Percentiles rank a stretch among this genome's conserved stretches.
Evolutionary conservation across 768 basidiomycete species (phyloP).

Genomic region (Clavulina sp.): DNA sequence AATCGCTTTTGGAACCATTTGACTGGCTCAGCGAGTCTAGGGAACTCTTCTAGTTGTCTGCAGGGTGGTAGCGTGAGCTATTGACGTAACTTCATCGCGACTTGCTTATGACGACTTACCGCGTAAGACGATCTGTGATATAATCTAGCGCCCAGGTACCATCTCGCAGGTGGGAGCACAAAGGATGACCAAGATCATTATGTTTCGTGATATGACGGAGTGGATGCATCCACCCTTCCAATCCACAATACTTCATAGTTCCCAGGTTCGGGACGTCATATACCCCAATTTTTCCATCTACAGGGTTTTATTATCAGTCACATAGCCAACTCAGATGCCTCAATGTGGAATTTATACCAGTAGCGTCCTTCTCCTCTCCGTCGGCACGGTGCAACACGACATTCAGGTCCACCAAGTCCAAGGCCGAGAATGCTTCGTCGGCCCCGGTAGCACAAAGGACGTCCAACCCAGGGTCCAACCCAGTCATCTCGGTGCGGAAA

Average conservation of each 20-base stretch:
- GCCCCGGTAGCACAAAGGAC: slow-evolving; percentile 52
- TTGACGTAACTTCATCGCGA: too few species aligned
- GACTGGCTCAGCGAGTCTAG: slow-evolving; percentile 50
- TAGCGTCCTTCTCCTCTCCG: slow-evolving; percentile 83
- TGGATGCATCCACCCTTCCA: slow-evolving; percentile 95
- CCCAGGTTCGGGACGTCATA: slow-evolving; percentile 69
- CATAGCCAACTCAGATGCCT: not conserved
- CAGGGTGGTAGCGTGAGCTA: not conserved
- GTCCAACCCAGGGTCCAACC: slow-evolving; percentile 54
- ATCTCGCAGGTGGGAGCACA: slow-evolving; percentile 72
- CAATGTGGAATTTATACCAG: slow-evolving; percentile 19
- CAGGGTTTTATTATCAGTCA: too few species aligned
- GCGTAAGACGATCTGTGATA: slow-evolving; percentile 44
- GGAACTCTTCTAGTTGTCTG: slow-evolving; percentile 36
- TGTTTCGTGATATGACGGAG: slow-evolving; percentile 66
- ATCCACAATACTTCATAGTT: slow-evolving; percentile 71
- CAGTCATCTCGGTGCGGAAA: slow-evolving; percentile 71
- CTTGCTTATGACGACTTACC: slow-evolving; percentile 30
- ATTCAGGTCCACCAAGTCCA: slow-evolving; percentile 81
- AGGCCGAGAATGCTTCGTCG: slow-evolving; percentile 48
- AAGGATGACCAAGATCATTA: slow-evolving; percentile 86
- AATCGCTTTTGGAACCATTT: slow-evolving; percentile 82
- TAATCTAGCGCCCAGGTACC: slow-evolving; percentile 93
- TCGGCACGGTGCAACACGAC: slow-evolving; percentile 72
- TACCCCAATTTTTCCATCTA: slow-evolving; percentile 51